Base-by-base conservation (phyloP, 2,329 filamentous ascomycete genomes). In the Cladorrhinum sp. region DNA sequence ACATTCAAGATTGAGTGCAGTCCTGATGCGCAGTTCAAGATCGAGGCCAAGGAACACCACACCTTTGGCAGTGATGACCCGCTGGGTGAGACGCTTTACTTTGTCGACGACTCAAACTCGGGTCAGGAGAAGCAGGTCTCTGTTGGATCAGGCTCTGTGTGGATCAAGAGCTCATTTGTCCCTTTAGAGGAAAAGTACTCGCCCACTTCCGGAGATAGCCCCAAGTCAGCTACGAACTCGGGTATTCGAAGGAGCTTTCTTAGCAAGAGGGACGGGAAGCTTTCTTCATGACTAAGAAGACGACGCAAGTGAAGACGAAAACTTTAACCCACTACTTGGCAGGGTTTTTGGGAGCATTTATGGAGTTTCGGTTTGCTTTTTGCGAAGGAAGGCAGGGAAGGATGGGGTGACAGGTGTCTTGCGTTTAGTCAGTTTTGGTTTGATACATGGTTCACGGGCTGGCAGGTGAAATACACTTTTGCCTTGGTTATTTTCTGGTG, bases 11-110 rank as follows among this genome's bases (percentile, higher is more conserved):
- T 90, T 22, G 79, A 82, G 10, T 96, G 92, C 75, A 84, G 88
- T 0, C 87, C 93, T 1, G 93, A 97, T 68, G 82, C 90, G 22
- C 87, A 91, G 70, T 98, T 97, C 83, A 90, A 92, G 72, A 73
- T 99, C 63, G 84, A 90, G 64, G 92, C 92, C 63, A 92, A 92
- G 72, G 89, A 92, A 68, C 91, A 96, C 70, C 85, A 90, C 69
- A 90, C 87, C 0, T 93, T 98, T 70, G 89, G 91, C 55, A 89
- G 86, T 60, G 92, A 96, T 71, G 88, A 93, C 59, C 85, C 88
- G 61, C 82, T 99, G 0, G 95, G 95, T 57, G 93, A 98, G 70
- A 85, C 85, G 4, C 73, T 89, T n/a, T 96, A 96, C 77, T 93
- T 96, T 72, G 85, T 99, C n/a, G 92, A 93, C 65, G 93, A 99